Evolutionary conservation across 192 early-diverging fungal genomes (phyloP), one percentile per base, ranked within the genome.

Genomic region (Umbelopsis isabellina): DNA sequence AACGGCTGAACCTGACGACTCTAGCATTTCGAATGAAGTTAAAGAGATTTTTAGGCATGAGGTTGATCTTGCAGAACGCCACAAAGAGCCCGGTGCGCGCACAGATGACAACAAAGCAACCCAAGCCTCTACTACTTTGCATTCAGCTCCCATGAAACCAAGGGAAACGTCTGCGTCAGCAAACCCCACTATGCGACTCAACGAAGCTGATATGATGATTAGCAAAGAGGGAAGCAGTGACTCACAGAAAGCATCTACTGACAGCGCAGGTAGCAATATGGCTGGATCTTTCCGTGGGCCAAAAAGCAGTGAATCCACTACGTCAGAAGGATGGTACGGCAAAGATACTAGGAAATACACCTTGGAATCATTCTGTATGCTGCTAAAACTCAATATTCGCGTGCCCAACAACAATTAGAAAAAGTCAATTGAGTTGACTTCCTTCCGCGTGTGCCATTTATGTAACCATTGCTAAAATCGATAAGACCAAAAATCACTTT

Each of bases 361-460:
- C 6, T 44, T 71, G 12, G 69, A 50, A n/a, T 53, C 69, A 9
- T 71, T 71, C 49, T 58, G 69, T 46, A 71, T 71, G 69, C 33
- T 71, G 12, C 41, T 71, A 46, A 30, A 23, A 4, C 52, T 71
- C n/a, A 58, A 71, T 44, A 1, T 21, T 6, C 0, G 20, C 1
- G 12, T 49, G 3, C 4, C 20, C 3, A 49, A 4, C 4, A 13
- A 49, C 12, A 0, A 18, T 16, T 49, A 49, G 9, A 49, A 16
- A 49, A 13, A 49, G 20, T 49, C 20, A 49, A 5, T 20, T 4
- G 20, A 16, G 15, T 49, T 49, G 37, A 41, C 37, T 41, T 41
- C 10, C 6, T 41, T 30, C 3, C 27, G 3, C 27, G 27, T 3
- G 27, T 30, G 27, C 27, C 3, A 30, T 30, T 3, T 30, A 30